These are phyloP conservation scores for Dacryopinax spathularia DNA, from an alignment of 768 basidiomycete species.

Conservation along the genomic window DNA sequence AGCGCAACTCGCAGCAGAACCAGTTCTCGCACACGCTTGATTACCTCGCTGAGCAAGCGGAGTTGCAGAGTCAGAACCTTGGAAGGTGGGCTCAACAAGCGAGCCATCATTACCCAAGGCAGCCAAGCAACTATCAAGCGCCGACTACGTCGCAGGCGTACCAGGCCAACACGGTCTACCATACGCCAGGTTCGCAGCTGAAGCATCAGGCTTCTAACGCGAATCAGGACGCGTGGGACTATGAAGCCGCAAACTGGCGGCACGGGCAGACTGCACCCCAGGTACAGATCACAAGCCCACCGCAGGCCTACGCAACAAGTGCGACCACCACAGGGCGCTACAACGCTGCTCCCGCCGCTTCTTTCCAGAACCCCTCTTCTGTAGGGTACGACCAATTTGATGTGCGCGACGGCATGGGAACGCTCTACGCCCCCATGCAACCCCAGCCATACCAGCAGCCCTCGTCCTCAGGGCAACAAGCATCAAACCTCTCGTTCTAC, in stretches of 20 bases:
- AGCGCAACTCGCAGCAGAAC: constrained; percentile 55
- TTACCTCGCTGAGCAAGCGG: constrained; percentile 84
- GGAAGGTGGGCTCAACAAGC: constrained; percentile 13
- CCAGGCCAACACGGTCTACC: constrained; percentile 6
- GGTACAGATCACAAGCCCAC: constrained; percentile 56
- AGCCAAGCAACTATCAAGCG: neutral
- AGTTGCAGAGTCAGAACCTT: constrained; percentile 19
- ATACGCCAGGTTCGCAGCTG: constrained; percentile 6
- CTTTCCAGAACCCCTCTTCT: constrained; percentile 26
- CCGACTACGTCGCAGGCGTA: constrained; percentile 7
- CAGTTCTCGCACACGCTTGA: constrained; percentile 54
- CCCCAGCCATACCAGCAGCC: constrained; percentile 63
- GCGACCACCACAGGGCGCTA: constrained; percentile 43
- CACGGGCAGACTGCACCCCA: constrained; percentile 25
- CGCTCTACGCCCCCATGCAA: constrained; percentile 68
- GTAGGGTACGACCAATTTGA: constrained; percentile 18
- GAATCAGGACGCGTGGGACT: neutral
- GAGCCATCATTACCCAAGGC: neutral
- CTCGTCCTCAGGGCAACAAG: constrained; percentile 14
- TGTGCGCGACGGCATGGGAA: constrained; percentile 26
- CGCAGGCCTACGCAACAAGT: constrained; percentile 51
- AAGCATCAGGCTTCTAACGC: neutral
- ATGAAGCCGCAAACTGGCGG: neutral
- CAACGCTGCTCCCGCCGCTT: constrained; percentile 43
- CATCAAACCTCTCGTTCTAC: neutral